phyloP scores from a whole-genome alignment of 179 eudicot genomes.

The Pouteria campechiana region DNA sequence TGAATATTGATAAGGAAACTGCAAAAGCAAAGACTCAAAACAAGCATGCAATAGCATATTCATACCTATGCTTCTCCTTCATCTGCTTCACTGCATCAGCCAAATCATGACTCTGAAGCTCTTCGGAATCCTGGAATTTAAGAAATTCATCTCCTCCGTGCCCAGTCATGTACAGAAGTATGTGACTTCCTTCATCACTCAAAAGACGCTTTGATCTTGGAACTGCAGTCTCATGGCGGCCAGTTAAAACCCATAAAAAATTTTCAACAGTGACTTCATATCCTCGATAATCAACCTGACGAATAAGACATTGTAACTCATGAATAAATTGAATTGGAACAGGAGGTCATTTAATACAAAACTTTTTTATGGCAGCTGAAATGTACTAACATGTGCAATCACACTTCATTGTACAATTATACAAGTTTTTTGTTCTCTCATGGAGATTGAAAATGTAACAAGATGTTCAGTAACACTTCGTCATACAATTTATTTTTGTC shows the following conservation, averaged over 20 bases:
- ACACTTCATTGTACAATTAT: too few relatives aligned
- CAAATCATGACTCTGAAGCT: slow-evolving; percentile 98
- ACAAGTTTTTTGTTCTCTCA: too few relatives aligned
- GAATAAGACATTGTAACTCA: too few relatives aligned
- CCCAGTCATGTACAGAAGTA: slow-evolving; percentile 93
- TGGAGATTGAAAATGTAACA: too few relatives aligned
- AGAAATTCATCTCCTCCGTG: slow-evolving; percentile 99
- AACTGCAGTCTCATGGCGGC: slow-evolving; percentile 90
- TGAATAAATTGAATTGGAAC: too few relatives aligned
- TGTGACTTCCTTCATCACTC: slow-evolving; percentile 97
- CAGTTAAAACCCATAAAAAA: slow-evolving; percentile 80
- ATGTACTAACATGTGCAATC: too few relatives aligned
- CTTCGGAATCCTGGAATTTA: slow-evolving; percentile 95
- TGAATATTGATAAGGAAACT: too few relatives aligned
- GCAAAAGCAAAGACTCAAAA: too few relatives aligned
- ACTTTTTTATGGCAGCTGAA: too few relatives aligned
- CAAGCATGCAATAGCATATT: background rate
- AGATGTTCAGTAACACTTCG: too few relatives aligned
- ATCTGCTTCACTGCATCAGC: slow-evolving; percentile 98
- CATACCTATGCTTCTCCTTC: slow-evolving; percentile 92
- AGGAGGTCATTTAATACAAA: too few relatives aligned
- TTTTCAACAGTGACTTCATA: slow-evolving; percentile 96
- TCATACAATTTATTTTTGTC: too few relatives aligned
- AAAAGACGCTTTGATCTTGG: slow-evolving; percentile 91
- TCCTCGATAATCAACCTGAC: slow-evolving; percentile 95